Evolutionary conservation across 2,329 filamentous ascomycete genomes (phyloP), one percentile per base, ranked within the genome.

Genomic region (Diaporthe aspalathi): DNA sequence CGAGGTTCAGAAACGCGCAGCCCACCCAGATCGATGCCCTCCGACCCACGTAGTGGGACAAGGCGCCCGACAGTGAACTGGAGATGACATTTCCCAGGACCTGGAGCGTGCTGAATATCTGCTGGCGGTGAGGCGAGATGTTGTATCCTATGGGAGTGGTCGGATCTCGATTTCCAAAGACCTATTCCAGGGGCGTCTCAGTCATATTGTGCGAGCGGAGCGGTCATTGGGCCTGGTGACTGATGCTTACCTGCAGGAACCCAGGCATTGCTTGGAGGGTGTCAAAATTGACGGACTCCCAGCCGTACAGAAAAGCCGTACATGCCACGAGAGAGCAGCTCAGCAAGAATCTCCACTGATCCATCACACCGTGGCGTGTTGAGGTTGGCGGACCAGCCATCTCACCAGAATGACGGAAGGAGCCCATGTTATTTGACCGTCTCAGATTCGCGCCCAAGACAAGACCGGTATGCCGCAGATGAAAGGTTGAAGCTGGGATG

Each of bases 181-280:
- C 57, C 57, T 63, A 5, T 49, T 40, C 27, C 20, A 9, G 32
- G 4, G 24, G n/a, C 14, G 12, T 45, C 35, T n/a, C 8, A 8
- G 14, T 11, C 11, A 47, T 11, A 8, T 29, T 32, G 8, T 32
- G n/a, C n/a, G n/a, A 32, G 32, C 5, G 32, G 8, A 32, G 8
- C 8, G 14, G 8, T 16, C 5, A 29, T 1, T n/a, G n/a, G 9
- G 4, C 16, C 14, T 1, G 1, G 24, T n/a, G 3, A 22, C 3
- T 8, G 5, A 3, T 12, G 24, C n/a, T 2, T 24, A 63, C 60
- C 29, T 63, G 43, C 22, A 63, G 29, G 29, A 63, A 63, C 14
- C 60, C 60, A 7, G 60, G 60, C 60, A 63, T 63, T 24, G 60
- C 60, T 49, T 63, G 60, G 43, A 63, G 60, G 1, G 60, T 63